phyloP scores from a whole-genome alignment of 345 rosid species.

The Crucihimalaya himalaica region DNA sequence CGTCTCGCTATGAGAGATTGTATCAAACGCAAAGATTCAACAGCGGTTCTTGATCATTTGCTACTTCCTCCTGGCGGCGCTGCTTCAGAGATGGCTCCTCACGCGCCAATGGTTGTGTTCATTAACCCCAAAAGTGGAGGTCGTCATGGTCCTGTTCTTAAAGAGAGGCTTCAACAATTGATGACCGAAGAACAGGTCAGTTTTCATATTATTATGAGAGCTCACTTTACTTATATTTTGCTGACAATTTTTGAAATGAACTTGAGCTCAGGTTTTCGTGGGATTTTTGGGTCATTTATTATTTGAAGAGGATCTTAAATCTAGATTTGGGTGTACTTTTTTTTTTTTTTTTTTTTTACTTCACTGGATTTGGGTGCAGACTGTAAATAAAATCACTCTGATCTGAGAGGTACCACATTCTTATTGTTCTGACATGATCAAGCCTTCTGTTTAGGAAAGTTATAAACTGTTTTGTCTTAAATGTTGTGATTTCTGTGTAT shows the following conservation, averaged over 20 bases:
- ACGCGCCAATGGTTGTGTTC: slow-evolving; percentile 78
- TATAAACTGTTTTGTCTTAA: neutral
- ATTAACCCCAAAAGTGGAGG: slow-evolving; percentile 88
- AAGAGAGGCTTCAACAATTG: slow-evolving; percentile 70
- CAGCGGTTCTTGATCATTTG: slow-evolving; percentile 35
- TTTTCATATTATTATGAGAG: no score
- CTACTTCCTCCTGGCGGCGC: slow-evolving; percentile 31
- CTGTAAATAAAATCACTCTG: neutral
- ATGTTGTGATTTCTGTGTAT: neutral
- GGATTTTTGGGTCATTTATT: neutral
- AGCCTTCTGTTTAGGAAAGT: neutral
- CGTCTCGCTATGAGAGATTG: slow-evolving; percentile 71
- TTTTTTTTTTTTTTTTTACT: neutral
- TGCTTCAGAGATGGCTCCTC: slow-evolving; percentile 47
- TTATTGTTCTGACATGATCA: neutral
- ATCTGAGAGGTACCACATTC: neutral
- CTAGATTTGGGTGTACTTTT: neutral
- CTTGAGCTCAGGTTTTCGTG: neutral
- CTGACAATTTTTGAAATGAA: neutral
- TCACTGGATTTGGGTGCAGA: neutral
- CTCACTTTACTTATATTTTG: neutral
- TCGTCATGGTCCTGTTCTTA: slow-evolving; percentile 83
- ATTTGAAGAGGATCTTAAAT: neutral
- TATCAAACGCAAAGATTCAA: slow-evolving; percentile 56
- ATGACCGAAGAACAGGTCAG: slow-evolving; percentile 78